Conservation (phyloP, 164 flowering plant species). For the Vitis cinerea region DNA sequence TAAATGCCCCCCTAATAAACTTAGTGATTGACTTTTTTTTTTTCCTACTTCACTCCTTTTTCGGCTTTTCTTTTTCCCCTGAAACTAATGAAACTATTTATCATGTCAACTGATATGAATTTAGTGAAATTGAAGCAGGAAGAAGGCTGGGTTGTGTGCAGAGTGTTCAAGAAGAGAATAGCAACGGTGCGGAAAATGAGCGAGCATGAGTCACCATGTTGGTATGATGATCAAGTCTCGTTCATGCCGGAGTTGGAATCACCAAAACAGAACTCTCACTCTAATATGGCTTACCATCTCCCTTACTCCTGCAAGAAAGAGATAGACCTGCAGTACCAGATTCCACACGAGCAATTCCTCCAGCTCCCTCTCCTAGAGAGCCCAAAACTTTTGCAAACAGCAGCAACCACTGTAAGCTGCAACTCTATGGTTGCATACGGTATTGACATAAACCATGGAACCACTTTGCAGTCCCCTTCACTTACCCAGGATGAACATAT, state of each 20-base stretch:
- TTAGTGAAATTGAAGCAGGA: constrained; percentile 40
- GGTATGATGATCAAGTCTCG: constrained; percentile 59
- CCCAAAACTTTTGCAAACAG: constrained; percentile 36
- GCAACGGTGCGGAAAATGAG: constrained; percentile 35
- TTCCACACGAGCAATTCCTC: constrained; percentile 37
- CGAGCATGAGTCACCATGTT: constrained; percentile 47
- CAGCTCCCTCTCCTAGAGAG: constrained; percentile 64
- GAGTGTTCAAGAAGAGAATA: constrained; percentile 79
- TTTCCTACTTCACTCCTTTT: too few relatives aligned
- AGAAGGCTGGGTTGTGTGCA: constrained; percentile 96
- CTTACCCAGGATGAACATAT: constrained; percentile 21
- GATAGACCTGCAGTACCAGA: constrained; percentile 30
- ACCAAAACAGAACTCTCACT: constrained; percentile 29
- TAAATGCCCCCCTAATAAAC: too few relatives aligned
- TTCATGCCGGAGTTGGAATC: constrained; percentile 49
- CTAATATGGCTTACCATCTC: constrained; percentile 12
- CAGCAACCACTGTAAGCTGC: constrained; percentile 13
- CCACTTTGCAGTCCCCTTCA: constrained; percentile 18
- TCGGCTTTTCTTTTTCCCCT: too few relatives aligned
- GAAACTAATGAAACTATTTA: background rate
- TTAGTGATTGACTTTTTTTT: too few relatives aligned
- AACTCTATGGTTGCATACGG: constrained; percentile 18
- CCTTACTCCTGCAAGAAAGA: constrained; percentile 46
- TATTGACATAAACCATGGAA: constrained; percentile 24
- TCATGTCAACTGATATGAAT: background rate